Evolutionary conservation across 495 filamentous ascomycete species (phyloP), one percentile per base, ranked within the genome.

Genomic region (Baudoinia panamericana): DNA sequence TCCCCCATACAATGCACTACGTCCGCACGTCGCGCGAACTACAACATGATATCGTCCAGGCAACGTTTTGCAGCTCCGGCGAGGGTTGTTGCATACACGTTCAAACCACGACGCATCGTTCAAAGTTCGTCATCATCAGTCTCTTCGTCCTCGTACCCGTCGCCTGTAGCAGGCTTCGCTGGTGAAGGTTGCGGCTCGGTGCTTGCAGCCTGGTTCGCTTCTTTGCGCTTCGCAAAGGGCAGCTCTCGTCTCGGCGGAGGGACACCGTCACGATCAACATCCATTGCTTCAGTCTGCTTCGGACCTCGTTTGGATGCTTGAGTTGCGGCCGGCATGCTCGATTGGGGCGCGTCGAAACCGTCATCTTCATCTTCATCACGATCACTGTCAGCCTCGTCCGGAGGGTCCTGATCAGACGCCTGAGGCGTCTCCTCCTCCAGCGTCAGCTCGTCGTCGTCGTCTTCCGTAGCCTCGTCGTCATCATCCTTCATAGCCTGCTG

Each of bases 121-220:
- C 15, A 33, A 11, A 33, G 15, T 16, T 33, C 30, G 7, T 39
- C 36, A 39, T 39, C 36, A 26, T 39, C 36, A 12, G 24, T 30
- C 36, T 28, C 16, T 3, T 39, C 36, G 15, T 39, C 36, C 2
- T 39, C 31, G 3, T 34, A 15, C 31, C 11, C 13, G 16, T 10
- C 5, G 16, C 5, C 4, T 20, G 31, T 10, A 3, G 16, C 31
- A 34, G 5, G 15, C 12, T 6, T 4, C 16, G 33, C 15, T 9
- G 30, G 33, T 20, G 8, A 5, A 30, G 15, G 4, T 19, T 30
- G 19, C 24, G 36, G 5, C 36, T 16, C 31, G 3, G 4, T 19
- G 15, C 7, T 4, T 26, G 22, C 34, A 24, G 25, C 25, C n/a
- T 28, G 7, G 25, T 8, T 28, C n/a, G 7, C 8, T 28, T 28